Evolutionary conservation across 2,329 filamentous ascomycete species (phyloP).

Genomic region (Cryphonectria japonica): DNA sequence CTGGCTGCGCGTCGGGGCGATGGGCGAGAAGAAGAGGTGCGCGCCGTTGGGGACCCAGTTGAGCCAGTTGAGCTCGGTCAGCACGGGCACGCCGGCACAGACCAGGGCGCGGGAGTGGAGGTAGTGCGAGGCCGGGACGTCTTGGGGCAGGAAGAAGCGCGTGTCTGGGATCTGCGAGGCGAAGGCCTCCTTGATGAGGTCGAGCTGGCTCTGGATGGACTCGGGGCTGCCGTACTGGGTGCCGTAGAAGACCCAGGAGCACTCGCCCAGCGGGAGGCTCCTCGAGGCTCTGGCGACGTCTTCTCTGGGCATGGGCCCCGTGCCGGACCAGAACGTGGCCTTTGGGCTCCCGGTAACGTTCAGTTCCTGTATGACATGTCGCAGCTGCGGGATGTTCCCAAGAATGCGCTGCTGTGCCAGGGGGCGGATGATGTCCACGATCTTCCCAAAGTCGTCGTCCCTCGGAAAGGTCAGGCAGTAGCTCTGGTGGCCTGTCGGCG

Average conservation of each 20-base stretch:
- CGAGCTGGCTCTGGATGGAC: constrained; percentile 35
- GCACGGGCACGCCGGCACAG: constrained; percentile 42
- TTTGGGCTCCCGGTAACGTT: constrained; percentile 46
- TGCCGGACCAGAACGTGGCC: constrained; percentile 35
- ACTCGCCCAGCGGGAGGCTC: constrained; percentile 45
- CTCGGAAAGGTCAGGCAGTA: constrained; percentile 46
- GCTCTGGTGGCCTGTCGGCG: constrained; percentile 41
- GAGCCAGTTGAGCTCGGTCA: constrained; percentile 45
- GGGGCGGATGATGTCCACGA: constrained; percentile 44
- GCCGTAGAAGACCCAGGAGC: constrained; percentile 52
- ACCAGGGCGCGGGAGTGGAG: constrained; percentile 42
- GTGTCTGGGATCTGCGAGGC: constrained; percentile 38
- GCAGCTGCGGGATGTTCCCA: constrained; percentile 52
- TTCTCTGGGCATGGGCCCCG: constrained; percentile 38
- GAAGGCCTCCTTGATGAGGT: constrained; percentile 42
- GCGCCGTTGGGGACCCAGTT: constrained; percentile 45
- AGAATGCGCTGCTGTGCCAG: constrained; percentile 46
- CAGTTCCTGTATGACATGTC: constrained; percentile 50
- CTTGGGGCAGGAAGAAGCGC: constrained; percentile 41
- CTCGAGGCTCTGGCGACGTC: constrained; percentile 39
- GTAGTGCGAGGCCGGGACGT: constrained; percentile 43
- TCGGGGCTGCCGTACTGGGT: constrained; percentile 40
- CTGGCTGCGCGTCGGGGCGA: constrained; percentile 40
- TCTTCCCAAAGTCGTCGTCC: constrained; percentile 41
- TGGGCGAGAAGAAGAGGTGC: constrained; percentile 44